A percentile compares a stretch with the other conserved stretches of the same genome.
Conservation (phyloP, 2,329 filamentous ascomycete genomes). For the Cladophialophora chaetospira region DNA sequence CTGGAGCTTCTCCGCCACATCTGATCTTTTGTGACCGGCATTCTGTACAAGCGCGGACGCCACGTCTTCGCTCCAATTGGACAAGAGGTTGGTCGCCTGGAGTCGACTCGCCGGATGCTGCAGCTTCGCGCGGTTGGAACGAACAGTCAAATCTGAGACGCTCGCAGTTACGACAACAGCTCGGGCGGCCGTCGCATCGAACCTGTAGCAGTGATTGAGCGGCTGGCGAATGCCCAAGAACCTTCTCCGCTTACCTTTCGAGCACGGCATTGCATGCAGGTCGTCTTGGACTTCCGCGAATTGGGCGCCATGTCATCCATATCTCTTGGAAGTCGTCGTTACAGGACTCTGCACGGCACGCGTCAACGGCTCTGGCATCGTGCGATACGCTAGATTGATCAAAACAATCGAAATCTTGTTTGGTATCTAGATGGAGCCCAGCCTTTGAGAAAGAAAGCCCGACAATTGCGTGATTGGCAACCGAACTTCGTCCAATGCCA, state of each 20-base stretch:
- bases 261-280: conserved; percentile 20
- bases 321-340: neutral
- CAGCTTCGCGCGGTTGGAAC: conserved; percentile 11
- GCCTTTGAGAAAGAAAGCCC: conserved; percentile 2
- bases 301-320: conserved; percentile 14
- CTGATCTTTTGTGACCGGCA: conserved; percentile 22
- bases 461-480: conserved; percentile 6
- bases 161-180: conserved; percentile 21
- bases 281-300: conserved; percentile 17
- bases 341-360: neutral
- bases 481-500: conserved; percentile 4
- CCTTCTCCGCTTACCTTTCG: conserved; percentile 16
- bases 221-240: neutral
- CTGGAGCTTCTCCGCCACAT: conserved; percentile 16
- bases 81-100: conserved; percentile 9
- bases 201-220: conserved; percentile 13
- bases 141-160: conserved; percentile 22
- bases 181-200: conserved; percentile 20
- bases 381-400: neutral
- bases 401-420: neutral
- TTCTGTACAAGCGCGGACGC: conserved; percentile 18
- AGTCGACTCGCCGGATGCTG: neutral
- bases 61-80: conserved; percentile 20
- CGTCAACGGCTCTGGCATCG: neutral
- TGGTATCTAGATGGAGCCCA: neutral